Percentiles rank a stretch among this genome's conserved stretches.
Conservation (phyloP, 192 early-diverging fungal genomes). For the Podila clonocystis region DNA sequence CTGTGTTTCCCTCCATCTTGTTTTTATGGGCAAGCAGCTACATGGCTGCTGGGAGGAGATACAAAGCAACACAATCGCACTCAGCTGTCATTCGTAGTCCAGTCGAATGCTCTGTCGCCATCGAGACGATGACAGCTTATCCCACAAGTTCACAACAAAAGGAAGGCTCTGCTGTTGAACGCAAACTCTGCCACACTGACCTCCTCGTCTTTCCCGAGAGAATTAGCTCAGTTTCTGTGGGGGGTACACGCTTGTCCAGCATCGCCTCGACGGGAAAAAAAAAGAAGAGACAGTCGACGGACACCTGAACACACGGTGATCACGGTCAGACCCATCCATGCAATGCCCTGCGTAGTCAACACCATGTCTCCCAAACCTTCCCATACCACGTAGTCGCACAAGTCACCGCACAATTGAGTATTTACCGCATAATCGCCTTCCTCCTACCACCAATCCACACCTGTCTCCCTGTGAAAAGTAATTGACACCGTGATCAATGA, state of each 20-base stretch:
- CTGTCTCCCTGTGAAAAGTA: not conserved
- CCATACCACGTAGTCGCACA: not conserved
- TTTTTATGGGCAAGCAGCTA: too few relatives aligned
- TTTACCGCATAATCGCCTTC: not conserved
- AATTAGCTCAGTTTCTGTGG: not conserved
- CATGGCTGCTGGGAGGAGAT: too few relatives aligned
- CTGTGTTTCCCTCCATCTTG: not conserved
- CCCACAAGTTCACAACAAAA: too few relatives aligned
- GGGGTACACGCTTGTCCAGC: not conserved
- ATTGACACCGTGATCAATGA: constrained; percentile 3
- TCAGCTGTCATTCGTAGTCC: too few relatives aligned
- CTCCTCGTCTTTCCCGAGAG: too few relatives aligned
- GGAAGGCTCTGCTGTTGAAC: too few relatives aligned
- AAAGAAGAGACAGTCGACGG: constrained; percentile 1
- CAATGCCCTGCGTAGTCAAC: not conserved
- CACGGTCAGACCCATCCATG: not conserved
- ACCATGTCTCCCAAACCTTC: not conserved
- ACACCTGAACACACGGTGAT: constrained; percentile 1
- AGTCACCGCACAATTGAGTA: not conserved
- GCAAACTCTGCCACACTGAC: too few relatives aligned
- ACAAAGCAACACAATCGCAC: too few relatives aligned
- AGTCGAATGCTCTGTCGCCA: too few relatives aligned
- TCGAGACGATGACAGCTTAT: too few relatives aligned
- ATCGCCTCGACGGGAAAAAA: not conserved
- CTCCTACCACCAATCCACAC: not conserved